Base-by-base conservation (phyloP, 495 filamentous ascomycete genomes). In the Penicillium lividum region DNA sequence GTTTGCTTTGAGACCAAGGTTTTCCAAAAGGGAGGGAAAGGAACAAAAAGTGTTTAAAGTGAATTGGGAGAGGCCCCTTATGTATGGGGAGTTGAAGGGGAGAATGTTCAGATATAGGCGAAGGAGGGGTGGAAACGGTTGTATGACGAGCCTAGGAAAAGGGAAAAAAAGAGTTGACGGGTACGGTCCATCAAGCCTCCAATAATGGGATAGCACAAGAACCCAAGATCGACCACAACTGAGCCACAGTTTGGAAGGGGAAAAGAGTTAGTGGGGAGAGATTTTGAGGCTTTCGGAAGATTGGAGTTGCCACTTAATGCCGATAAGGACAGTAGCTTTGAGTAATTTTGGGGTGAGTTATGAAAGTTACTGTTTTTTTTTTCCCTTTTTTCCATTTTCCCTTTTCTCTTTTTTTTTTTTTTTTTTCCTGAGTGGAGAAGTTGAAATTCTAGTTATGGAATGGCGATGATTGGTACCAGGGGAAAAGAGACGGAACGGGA, bases 171-270 rank as follows among this genome's bases (percentile, higher is more conserved):
- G 38, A 40, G 38, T 6, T 16, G 65, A 68, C 36, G 61, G 61
- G 64, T 61, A 65, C 66, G 67, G 63, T 59, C 57, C 52, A 60
- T 60, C 50, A 52, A 50, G 57, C 65, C 56, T 65, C 67, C 65
- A 70, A 68, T 69, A 46, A 57, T 44, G 57, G 57, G 54, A 56
- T 27, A 25, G 31, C 34, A 22, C 2, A 40, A 9, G n/a, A 40
- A 40, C 38, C 15, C n/a, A 40, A 15, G 36, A 40, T 40, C 30
- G 15, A 57, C 25, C 57, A 60, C 49, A 52, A 69, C 64, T 54
- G 64, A 67, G 66, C 64, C 66, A 66, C 66, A 66, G 52, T 29
- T 30, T 13, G 18, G 25, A 16, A 30, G 13, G 46, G 28, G 46
- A 44, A 15, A 16, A 18, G 40, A 28, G 44, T 25, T 27, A 27